These are phyloP conservation scores for Sclerotinia nivalis DNA, from an alignment of 2,329 filamentous ascomycete genomes.

Conservation along the genomic window DNA sequence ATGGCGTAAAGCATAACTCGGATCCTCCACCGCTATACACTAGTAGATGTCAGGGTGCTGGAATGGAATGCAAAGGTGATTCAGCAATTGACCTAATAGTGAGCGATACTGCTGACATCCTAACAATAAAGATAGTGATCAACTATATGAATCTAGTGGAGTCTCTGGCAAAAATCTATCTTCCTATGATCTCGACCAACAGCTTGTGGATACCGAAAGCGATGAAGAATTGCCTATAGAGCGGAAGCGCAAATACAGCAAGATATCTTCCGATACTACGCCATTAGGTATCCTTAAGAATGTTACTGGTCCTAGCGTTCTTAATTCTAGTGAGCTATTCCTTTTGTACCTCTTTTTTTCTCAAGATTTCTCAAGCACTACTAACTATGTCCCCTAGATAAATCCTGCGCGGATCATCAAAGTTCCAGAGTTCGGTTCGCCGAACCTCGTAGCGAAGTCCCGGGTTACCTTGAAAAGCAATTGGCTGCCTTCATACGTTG, in stretches of 20 bases:
- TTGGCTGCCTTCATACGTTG: too few relatives aligned
- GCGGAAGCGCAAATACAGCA: neutral
- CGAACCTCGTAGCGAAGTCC: too few relatives aligned
- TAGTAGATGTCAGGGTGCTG: neutral
- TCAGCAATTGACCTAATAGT: neutral
- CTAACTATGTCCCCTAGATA: too few relatives aligned
- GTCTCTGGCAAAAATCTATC: neutral
- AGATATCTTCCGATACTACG: neutral
- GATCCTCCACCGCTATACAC: neutral
- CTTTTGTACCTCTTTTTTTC: too few relatives aligned
- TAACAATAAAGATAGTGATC: neutral
- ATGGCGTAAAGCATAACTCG: neutral
- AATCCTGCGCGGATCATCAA: too few relatives aligned
- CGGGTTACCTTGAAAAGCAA: too few relatives aligned
- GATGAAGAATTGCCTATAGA: neutral
- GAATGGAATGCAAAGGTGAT: constrained; percentile 8
- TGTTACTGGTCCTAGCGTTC: too few relatives aligned
- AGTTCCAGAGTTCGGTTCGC: too few relatives aligned
- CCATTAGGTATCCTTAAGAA: neutral
- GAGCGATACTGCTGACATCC: neutral
- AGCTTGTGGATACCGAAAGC: neutral
- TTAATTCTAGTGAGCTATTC: too few relatives aligned
- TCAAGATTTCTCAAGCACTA: too few relatives aligned
- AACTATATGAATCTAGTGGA: too few relatives aligned
- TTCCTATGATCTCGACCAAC: neutral